Conservation (phyloP, 305 asterid genomes). For the Stenogyne calaminthoides region DNA sequence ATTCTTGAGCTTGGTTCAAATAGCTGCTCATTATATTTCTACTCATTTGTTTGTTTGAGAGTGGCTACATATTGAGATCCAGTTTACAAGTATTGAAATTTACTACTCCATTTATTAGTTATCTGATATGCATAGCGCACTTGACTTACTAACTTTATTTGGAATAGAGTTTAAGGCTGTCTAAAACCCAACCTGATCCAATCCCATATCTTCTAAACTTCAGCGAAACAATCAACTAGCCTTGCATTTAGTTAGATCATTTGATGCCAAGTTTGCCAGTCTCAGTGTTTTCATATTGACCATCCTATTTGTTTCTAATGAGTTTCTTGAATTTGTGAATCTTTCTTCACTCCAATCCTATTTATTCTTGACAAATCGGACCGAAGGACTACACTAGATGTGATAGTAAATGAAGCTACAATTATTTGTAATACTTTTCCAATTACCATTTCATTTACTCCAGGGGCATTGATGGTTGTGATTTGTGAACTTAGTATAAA, state of each 20-base stretch:
- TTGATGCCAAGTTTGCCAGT: not conserved
- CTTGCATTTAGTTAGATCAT: not conserved
- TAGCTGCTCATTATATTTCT: not conserved
- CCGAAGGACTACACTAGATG: not conserved
- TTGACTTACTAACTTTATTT: slow-evolving; percentile 7
- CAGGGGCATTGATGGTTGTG: not conserved
- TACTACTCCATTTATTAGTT: not conserved
- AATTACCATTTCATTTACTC: not conserved
- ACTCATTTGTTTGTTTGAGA: not conserved
- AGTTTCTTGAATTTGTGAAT: slow-evolving; percentile 7
- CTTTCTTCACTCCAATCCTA: not conserved
- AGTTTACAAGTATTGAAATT: not conserved
- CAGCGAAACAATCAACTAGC: not conserved
- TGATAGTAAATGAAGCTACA: slow-evolving; percentile 11
- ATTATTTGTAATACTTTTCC: slow-evolving; percentile 4
- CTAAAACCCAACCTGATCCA: not conserved
- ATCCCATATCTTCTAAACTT: not conserved
- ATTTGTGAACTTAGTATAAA: slow-evolving; percentile 7
- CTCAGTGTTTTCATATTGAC: not conserved
- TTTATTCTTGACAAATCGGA: not conserved
- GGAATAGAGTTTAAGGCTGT: not conserved
- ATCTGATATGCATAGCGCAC: not conserved
- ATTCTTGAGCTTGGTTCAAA: not conserved
- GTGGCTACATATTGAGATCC: not conserved
- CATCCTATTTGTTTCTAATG: not conserved